phyloP scores from a whole-genome alignment of 345 rosid species.

The Raphanus sativus region DNA sequence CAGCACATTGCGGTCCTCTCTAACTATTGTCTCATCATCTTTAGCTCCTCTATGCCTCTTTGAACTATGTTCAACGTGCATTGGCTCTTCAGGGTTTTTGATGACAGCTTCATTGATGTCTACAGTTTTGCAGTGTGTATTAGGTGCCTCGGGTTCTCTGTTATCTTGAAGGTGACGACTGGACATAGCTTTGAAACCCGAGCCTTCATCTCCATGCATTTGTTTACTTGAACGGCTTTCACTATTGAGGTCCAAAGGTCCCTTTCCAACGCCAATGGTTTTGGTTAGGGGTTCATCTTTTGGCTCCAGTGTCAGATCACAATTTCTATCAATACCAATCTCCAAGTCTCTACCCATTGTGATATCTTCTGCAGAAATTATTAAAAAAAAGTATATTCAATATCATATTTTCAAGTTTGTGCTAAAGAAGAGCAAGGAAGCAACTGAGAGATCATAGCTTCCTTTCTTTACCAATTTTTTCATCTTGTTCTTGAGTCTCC shows the following conservation, averaged over 20 bases:
- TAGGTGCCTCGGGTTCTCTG: slow-evolving; percentile 27
- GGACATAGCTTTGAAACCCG: slow-evolving; percentile 24
- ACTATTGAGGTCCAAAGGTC: slow-evolving; percentile 28
- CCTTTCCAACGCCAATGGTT: slow-evolving; percentile 31
- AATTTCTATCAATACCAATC: slow-evolving; percentile 40
- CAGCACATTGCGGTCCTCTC: slow-evolving; percentile 61
- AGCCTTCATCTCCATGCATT: slow-evolving; percentile 32
- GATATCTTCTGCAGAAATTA: slow-evolving; percentile 45
- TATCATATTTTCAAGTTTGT: slow-evolving; percentile 9
- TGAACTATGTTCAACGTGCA: slow-evolving; percentile 31
- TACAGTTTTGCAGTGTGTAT: slow-evolving; percentile 20
- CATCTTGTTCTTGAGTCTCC: slow-evolving; percentile 43
- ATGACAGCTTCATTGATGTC: slow-evolving; percentile 20
- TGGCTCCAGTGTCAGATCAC: slow-evolving; percentile 42
- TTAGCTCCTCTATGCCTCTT: slow-evolving; percentile 45
- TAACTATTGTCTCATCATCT: slow-evolving; percentile 35
- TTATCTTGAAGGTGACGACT: slow-evolving; percentile 30
- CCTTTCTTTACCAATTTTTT: slow-evolving; percentile 41
- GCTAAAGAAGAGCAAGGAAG: background rate
- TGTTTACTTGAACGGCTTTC: slow-evolving; percentile 39
- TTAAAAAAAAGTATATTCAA: background rate
- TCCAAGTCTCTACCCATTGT: slow-evolving; percentile 44
- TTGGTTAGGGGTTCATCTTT: slow-evolving; percentile 39
- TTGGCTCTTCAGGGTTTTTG: slow-evolving; percentile 9
- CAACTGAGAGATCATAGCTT: slow-evolving; percentile 12